Base-by-base conservation (phyloP, 306 rosid species). In the Ammopiptanthus mongolicus region DNA sequence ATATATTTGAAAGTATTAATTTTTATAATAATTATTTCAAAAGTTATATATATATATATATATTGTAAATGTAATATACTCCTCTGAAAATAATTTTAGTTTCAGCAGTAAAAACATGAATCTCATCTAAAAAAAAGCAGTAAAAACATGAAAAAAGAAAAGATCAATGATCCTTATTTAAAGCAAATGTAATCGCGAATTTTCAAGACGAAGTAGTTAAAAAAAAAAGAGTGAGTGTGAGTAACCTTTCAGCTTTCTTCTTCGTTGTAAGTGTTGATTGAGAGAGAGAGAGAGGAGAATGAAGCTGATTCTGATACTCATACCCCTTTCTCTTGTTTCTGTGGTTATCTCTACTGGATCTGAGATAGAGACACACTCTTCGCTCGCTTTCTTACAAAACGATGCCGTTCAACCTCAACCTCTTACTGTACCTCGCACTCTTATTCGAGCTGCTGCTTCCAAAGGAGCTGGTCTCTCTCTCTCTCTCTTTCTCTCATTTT, bases 381-480 rank as follows among this genome's bases (percentile, higher is more conserved):
- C 29, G 22, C 72, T 77, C 29, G 74, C 83, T 74, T 28, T 69
- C 5, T 48, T 65, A 1, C 78, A 86, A 55, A 82, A 79, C 80
- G 77, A 85, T 57, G 75, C 14, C 14, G 83, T 39, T 33, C 21
- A 58, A 19, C 87, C 96, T 47, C 91, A 46, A n/a, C 90, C 93
- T 68, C 90, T 93, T 69, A 50, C 82, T 84, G 88, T 93, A 0
- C 82, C 83, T 36, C 93, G 88, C 82, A 82, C 93, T 86, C 97
- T 93, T 21, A 90, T 93, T 75, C 72, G 75, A 14, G 79, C 81
- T 75, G 98, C 98, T 80, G 87, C 81, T 83, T 83, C 91, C 41
- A 86, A 81, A 41, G 97, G 93, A 82, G 96, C 98, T 34, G 96
- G 95, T 93, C n/a, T n/a, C n/a, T n/a, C n/a, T n/a, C n/a, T n/a